Evolutionary conservation across 495 filamentous ascomycete genomes (phyloP).

Genomic region (Pseudoneurospora amorphoporcata): DNA sequence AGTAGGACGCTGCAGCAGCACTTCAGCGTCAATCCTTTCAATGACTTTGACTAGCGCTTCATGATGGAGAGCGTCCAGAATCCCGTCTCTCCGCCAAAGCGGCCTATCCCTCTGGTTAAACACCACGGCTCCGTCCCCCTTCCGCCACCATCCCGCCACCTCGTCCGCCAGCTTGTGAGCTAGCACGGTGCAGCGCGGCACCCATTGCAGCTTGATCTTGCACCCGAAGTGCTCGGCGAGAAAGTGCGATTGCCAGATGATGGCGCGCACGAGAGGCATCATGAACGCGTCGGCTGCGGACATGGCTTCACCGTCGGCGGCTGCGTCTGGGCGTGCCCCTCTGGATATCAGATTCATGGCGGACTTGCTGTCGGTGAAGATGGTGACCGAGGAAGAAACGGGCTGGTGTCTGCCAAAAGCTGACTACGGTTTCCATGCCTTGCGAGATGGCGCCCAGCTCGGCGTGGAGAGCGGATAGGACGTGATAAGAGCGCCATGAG

Average conservation of each 20-base stretch:
- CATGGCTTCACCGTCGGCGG: not conserved
- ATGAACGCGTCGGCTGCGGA: too few species aligned
- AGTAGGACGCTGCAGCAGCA: too few species aligned
- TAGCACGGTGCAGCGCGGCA: not conserved
- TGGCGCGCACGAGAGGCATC: not conserved
- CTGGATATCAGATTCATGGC: too few species aligned
- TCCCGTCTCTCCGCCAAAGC: not conserved
- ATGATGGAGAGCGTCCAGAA: not conserved
- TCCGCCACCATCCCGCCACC: not conserved
- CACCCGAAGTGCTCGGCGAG: not conserved
- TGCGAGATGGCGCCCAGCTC: not conserved
- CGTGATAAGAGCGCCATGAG: not conserved
- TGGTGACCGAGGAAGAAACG: not conserved
- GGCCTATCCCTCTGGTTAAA: too few species aligned
- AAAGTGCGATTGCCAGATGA: not conserved
- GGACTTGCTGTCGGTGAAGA: not conserved
- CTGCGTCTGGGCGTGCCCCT: too few species aligned
- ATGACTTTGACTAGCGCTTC: not conserved
- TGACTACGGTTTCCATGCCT: too few species aligned
- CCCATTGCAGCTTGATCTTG: not conserved
- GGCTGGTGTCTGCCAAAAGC: too few species aligned
- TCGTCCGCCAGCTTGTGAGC: not conserved
- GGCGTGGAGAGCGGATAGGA: not conserved
- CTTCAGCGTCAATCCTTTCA: too few species aligned
- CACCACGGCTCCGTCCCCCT: not conserved